These are phyloP conservation scores for Jatropha multifida DNA, from an alignment of 441 rosid species.

Conservation along the genomic window DNA sequence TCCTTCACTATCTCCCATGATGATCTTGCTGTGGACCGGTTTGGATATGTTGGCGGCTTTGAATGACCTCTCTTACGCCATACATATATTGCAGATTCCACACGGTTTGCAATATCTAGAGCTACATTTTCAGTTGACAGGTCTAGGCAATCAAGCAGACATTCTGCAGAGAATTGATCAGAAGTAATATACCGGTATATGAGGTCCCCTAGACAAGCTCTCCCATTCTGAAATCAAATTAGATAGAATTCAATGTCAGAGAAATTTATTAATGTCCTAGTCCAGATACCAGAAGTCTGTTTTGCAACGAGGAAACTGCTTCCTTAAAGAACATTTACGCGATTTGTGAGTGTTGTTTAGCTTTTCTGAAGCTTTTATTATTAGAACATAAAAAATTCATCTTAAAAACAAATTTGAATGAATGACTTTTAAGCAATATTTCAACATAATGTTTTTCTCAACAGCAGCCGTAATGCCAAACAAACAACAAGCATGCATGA, in stretches of 20 bases:
- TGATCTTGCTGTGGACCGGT: conserved; percentile 51
- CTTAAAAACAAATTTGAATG: too few relatives aligned
- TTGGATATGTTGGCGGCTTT: conserved; percentile 43
- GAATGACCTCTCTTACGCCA: conserved; percentile 68
- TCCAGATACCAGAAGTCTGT: not conserved
- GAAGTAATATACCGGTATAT: conserved; percentile 78
- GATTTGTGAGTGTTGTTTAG: too few relatives aligned
- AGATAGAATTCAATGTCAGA: conserved; percentile 11
- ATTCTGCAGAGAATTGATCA: conserved; percentile 81
- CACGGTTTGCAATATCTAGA: conserved; percentile 84
- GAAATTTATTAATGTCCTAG: not conserved
- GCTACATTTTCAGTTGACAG: conserved; percentile 92
- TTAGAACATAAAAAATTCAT: too few relatives aligned
- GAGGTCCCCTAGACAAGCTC: conserved; percentile 78
- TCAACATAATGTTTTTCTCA: too few relatives aligned
- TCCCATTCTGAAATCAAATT: conserved; percentile 66
- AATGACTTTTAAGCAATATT: too few relatives aligned
- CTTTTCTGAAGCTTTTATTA: too few relatives aligned
- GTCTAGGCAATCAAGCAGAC: conserved; percentile 90
- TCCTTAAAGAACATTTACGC: too few relatives aligned
- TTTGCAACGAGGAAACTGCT: too few relatives aligned
- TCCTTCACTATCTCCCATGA: conserved; percentile 97
- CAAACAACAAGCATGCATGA: not conserved
- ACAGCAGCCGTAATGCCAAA: too few relatives aligned
- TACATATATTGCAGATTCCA: conserved; percentile 73